phyloP scores from a whole-genome alignment of 257 asterid species.

The Primulina eburnea region DNA sequence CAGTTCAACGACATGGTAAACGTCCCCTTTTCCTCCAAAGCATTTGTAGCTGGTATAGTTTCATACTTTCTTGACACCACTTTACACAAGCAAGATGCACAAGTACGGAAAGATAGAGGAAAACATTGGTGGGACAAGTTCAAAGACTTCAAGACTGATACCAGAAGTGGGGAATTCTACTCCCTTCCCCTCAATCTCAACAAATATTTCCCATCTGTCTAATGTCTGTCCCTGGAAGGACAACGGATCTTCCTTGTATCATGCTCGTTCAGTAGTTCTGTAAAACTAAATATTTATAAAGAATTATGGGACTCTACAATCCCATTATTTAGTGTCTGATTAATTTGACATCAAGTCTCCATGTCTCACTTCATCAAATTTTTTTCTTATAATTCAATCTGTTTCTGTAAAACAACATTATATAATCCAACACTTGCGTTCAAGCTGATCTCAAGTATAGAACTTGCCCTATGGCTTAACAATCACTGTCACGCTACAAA shows the following conservation, averaged over 20 bases:
- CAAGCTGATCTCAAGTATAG: background rate
- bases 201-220: slow-evolving; percentile 58
- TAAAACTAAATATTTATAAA: background rate
- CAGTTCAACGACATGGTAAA: background rate
- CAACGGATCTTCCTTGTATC: slow-evolving; percentile 11
- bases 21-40: background rate
- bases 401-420: background rate
- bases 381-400: background rate
- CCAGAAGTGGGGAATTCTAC: slow-evolving; percentile 53
- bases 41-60: background rate
- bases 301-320: background rate
- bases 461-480: background rate
- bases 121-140: slow-evolving; percentile 57
- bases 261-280: background rate
- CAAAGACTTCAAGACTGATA: slow-evolving; percentile 43
- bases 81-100: slow-evolving; percentile 40
- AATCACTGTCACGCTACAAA: background rate
- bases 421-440: no score
- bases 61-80: slow-evolving; percentile 48
- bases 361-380: background rate
- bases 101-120: slow-evolving; percentile 46
- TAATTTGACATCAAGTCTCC: background rate
- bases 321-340: background rate
- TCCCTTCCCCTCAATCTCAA: slow-evolving; percentile 54
- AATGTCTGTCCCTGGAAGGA: slow-evolving; percentile 10